Percentiles rank a stretch among this genome's conserved stretches.
phyloP scores from a whole-genome alignment of 306 rosid genomes.

The Herpetospermum pedunculosum region DNA sequence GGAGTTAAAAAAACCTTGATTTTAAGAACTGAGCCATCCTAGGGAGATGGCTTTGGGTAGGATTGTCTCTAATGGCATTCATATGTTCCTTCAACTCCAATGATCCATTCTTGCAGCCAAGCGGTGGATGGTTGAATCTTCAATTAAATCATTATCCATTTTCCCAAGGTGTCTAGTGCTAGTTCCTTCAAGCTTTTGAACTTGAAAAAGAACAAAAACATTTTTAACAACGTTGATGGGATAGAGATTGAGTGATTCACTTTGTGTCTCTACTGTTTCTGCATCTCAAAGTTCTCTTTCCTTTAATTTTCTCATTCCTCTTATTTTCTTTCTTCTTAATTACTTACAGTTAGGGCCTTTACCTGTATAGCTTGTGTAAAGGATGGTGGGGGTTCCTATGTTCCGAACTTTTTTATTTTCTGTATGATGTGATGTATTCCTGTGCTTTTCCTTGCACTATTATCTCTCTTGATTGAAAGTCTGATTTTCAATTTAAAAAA shows the following conservation, averaged over 20 bases:
- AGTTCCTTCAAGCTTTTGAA: not conserved
- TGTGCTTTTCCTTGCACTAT: not conserved
- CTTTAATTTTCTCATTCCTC: not conserved
- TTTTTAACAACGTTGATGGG: not conserved
- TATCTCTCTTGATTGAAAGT: not conserved
- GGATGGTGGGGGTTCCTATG: not conserved
- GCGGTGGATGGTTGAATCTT: not conserved
- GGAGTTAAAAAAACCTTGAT: not conserved
- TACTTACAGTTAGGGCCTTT: not conserved
- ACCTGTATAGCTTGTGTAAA: not conserved
- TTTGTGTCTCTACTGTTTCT: not conserved
- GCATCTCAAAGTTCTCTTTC: not conserved
- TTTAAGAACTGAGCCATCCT: not conserved
- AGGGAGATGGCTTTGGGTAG: not conserved
- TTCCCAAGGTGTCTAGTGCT: not conserved
- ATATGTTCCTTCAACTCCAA: constrained; percentile 1
- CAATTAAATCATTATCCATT: not conserved
- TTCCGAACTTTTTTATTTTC: not conserved
- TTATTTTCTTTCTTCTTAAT: not conserved
- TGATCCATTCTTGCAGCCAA: not conserved
- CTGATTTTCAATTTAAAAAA: not conserved
- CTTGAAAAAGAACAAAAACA: not conserved
- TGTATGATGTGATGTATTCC: not conserved
- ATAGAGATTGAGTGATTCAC: not conserved
- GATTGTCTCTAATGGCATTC: not conserved